These are phyloP conservation scores for Physcia stellaris DNA, from an alignment of 495 filamentous ascomycete species.

Conservation along the genomic window DNA sequence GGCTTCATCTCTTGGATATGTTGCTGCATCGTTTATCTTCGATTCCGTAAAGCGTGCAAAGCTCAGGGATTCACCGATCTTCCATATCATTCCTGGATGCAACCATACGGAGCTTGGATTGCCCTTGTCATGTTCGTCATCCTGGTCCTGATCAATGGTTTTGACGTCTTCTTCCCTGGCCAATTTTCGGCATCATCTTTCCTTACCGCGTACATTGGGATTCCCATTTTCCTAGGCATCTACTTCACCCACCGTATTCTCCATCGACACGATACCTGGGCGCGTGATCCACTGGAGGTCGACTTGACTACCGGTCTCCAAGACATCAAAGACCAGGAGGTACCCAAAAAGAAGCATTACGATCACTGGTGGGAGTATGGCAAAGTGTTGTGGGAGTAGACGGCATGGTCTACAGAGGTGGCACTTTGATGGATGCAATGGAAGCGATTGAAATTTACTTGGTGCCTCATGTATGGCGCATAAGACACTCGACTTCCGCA, in stretches of 20 bases:
- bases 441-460: too few relatives aligned
- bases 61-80: conserved; percentile 37
- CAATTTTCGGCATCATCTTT: conserved; percentile 39
- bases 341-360: conserved; percentile 18
- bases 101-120: conserved; percentile 40
- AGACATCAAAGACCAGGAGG: conserved; percentile 38
- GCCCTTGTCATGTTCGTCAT: conserved; percentile 34
- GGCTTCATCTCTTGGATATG: conserved; percentile 51
- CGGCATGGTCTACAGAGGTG: too few relatives aligned
- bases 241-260: conserved; percentile 39
- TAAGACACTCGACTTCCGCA: too few relatives aligned
- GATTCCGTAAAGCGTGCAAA: conserved; percentile 39
- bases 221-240: conserved; percentile 42
- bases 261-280: conserved; percentile 38
- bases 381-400: neutral
- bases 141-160: conserved; percentile 46
- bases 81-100: conserved; percentile 36
- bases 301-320: conserved; percentile 43
- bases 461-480: too few relatives aligned
- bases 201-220: conserved; percentile 49
- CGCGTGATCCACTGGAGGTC: conserved; percentile 34
- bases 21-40: conserved; percentile 44
- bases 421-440: too few relatives aligned
- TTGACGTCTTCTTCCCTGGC: conserved; percentile 45
- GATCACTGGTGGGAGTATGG: conserved; percentile 23